phyloP scores from a whole-genome alignment of 1,284 basidiomycete genomes.

The Papiliotrema nemorosa region DNA sequence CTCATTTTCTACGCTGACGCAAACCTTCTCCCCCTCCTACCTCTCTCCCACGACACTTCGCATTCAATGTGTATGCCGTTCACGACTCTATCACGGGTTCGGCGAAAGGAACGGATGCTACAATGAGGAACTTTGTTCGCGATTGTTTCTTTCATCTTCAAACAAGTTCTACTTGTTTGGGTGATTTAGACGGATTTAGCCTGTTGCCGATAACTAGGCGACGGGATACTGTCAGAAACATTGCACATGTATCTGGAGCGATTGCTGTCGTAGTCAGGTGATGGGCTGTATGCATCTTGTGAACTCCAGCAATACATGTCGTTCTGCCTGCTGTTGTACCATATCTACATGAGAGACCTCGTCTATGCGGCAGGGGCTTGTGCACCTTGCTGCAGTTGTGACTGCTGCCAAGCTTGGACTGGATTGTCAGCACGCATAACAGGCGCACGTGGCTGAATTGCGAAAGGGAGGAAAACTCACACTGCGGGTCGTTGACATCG shows the following conservation, averaged over 20 bases:
- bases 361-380: neutral
- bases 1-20: too few relatives aligned
- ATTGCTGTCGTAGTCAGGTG: neutral
- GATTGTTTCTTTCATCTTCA: conserved; percentile 13
- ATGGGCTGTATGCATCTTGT: neutral
- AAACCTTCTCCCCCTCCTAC: neutral
- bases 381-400: conserved; percentile 29
- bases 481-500: conserved; percentile 64
- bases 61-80: conserved; percentile 39
- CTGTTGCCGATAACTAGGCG: neutral
- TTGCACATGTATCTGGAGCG: neutral
- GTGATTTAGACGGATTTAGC: neutral
- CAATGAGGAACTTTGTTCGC: conserved; percentile 36
- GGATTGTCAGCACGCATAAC: neutral
- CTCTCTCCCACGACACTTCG: neutral
- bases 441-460: too few relatives aligned
- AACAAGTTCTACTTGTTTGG: neutral
- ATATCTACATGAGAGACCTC: too few relatives aligned
- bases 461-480: conserved; percentile 24
- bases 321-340: neutral
- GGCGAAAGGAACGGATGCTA: conserved; percentile 47
- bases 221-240: neutral
- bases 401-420: conserved; percentile 49
- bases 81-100: conserved; percentile 31
- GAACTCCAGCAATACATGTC: neutral